Percentiles rank a stretch among this genome's conserved stretches.
These are phyloP conservation scores for Pluteus cervinus DNA, from an alignment of 768 basidiomycete genomes.

Conservation along the genomic window DNA sequence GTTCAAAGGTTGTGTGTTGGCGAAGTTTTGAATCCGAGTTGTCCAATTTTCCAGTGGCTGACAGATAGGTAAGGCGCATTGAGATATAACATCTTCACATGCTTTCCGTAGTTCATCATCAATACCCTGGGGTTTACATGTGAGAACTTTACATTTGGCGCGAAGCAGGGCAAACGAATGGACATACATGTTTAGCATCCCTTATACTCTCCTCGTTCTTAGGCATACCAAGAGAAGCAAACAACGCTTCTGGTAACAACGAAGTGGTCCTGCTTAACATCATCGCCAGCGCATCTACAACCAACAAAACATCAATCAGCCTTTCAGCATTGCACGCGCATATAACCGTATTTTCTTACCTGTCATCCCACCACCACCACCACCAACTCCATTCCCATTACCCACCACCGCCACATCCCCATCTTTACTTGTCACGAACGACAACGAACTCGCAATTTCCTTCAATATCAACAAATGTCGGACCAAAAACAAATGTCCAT, in stretches of 20 bases:
- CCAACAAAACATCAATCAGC: conserved; percentile 4
- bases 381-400: conserved; percentile 7
- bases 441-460: conserved; percentile 78
- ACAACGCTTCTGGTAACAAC: conserved; percentile 61
- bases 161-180: background rate
- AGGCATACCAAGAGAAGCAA: conserved; percentile 64
- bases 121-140: conserved; percentile 53
- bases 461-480: conserved; percentile 89
- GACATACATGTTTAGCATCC: conserved; percentile 66
- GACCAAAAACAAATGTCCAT: conserved; percentile 83
- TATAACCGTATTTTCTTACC: conserved; percentile 28
- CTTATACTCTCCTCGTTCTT: conserved; percentile 54
- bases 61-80: conserved; percentile 52
- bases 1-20: conserved; percentile 10
- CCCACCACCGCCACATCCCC: conserved; percentile 5
- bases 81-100: conserved; percentile 78
- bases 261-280: conserved; percentile 58
- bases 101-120: conserved; percentile 80
- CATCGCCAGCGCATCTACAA: conserved; percentile 47
- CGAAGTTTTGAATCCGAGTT: conserved; percentile 33
- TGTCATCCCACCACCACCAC: conserved; percentile 41
- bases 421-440: conserved; percentile 23
- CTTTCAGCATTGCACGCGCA: background rate
- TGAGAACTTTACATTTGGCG: background rate
- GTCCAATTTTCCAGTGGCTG: conserved; percentile 61